Base-by-base conservation (phyloP, 2,329 filamentous ascomycete species). In the Rhinocladiella mackenziei region DNA sequence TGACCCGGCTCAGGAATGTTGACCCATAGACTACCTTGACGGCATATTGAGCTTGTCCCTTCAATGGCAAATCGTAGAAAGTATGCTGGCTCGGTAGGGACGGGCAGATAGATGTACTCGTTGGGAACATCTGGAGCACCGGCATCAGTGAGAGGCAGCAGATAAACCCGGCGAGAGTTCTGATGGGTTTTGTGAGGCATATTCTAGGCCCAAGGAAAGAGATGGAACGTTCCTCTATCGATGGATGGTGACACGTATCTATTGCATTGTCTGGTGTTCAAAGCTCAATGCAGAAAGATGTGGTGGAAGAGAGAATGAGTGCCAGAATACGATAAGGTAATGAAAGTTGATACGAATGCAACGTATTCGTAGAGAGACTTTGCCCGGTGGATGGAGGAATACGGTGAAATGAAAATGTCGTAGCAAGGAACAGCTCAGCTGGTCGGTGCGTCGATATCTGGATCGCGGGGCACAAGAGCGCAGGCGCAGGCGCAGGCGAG, bases 21-120 rank as follows among this genome's bases (percentile, higher is more conserved):
- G 60, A 95, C 84, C 91, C 92, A 98, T 52, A 98, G 75, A 62
- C 86, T 96, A 48, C 94, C 92, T 68, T 95, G 76, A 56, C 89
- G 81, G 66, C 89, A 96, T 72, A 98, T 92, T 51, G 91, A 95
- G 63, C 91, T 58, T 14, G 56, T 51, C 14, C 56, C 56, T 38
- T 58, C 56, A 22, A 58, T 56, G 17, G 56, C 54, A 41, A 58
- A 56, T 23, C 56, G 42, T 14, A 58, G 40, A 26, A 40, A 78
- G 60, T 97, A 83, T 30, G 84, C 64, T 10, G 74, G 84, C n/a
- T 83, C 76, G 29, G 75, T 77, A 13, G 85, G 83, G 13, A 92
- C 82, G 1, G 89, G 84, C 31, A 98, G 74, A 65, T 95, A 95
- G 60, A 97, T 86, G 72, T 96, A 98, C 57, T 86, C 82, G 59